A percentile compares a stretch with the other conserved stretches of the same genome.
Conservation (phyloP, 768 basidiomycete species). For the Podaxis sp. region DNA sequence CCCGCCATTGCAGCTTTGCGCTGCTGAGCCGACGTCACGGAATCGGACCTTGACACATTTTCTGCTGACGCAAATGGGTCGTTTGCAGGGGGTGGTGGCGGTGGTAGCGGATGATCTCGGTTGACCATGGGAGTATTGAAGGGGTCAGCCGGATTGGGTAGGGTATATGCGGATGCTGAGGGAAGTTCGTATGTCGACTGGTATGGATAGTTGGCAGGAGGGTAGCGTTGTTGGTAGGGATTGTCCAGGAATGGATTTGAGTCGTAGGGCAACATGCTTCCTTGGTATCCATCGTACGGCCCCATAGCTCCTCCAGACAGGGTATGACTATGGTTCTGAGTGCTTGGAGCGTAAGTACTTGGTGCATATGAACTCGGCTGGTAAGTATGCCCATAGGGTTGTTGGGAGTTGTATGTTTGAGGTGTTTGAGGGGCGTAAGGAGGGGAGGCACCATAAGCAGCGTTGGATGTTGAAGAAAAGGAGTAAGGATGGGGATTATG, state of each 20-base stretch:
- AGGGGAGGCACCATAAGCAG: slow-evolving; percentile 2
- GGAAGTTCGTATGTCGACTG: slow-evolving; percentile 18
- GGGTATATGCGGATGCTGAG: slow-evolving; percentile 19
- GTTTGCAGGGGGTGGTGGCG: neutral
- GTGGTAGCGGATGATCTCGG: slow-evolving; percentile 8
- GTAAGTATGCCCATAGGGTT: slow-evolving; percentile 5
- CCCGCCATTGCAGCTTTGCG: slow-evolving; percentile 60
- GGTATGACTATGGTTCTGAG: slow-evolving; percentile 6
- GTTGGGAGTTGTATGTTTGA: slow-evolving; percentile 1
- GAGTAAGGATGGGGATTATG: slow-evolving; percentile 4
- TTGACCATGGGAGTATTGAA: slow-evolving; percentile 12
- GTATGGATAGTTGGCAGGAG: slow-evolving; percentile 13
- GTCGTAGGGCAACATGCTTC: slow-evolving; percentile 16
- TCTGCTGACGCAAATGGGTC: slow-evolving; percentile 19
- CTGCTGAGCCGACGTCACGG: slow-evolving; percentile 36
- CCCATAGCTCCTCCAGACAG: neutral
- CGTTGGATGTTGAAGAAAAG: slow-evolving; percentile 1
- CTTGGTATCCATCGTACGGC: slow-evolving; percentile 1
- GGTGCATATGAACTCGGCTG: slow-evolving; percentile 4
- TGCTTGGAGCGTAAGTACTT: slow-evolving; percentile 29
- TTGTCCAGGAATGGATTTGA: slow-evolving; percentile 29
- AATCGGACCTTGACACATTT: slow-evolving; percentile 19
- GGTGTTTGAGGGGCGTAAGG: slow-evolving; percentile 7
- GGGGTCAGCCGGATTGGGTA: slow-evolving; percentile 19
- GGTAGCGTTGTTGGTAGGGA: slow-evolving; percentile 8